Conservation (phyloP, 352 stramenopile genomes). For the Aphanomyces invadans region DNA sequence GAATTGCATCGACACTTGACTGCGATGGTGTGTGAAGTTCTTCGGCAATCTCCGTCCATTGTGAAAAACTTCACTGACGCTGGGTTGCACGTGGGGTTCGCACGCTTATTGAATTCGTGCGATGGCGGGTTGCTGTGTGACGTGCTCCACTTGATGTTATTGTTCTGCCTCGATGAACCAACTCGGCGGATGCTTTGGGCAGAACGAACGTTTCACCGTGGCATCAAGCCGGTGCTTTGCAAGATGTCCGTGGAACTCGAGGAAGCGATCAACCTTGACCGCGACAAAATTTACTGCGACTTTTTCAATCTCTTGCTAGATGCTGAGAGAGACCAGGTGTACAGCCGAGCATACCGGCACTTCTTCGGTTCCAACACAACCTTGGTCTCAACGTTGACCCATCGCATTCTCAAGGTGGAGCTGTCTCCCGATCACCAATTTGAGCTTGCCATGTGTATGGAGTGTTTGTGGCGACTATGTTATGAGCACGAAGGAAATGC, state of each 20-base stretch:
- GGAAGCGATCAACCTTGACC: background rate
- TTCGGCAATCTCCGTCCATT: background rate
- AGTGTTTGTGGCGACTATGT: slow-evolving; percentile 22
- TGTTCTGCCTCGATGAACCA: slow-evolving; percentile 4
- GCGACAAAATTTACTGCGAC: background rate
- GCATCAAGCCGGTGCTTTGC: background rate
- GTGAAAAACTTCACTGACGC: background rate
- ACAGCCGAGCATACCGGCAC: background rate
- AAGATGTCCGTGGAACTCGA: background rate
- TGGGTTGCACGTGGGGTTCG: slow-evolving; percentile 9
- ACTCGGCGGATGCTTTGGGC: slow-evolving; percentile 2
- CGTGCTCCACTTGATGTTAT: slow-evolving; percentile 7
- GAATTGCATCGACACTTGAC: background rate
- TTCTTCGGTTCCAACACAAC: background rate
- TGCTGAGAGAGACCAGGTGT: background rate
- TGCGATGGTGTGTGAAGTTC: background rate
- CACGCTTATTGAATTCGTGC: background rate
- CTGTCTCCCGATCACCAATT: background rate
- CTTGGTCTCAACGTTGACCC: background rate
- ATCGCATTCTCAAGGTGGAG: background rate
- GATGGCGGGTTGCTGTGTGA: background rate
- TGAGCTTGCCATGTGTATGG: background rate
- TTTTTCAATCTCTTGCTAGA: slow-evolving; percentile 22
- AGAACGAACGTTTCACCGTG: background rate
- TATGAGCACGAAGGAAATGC: slow-evolving; percentile 4